Evolutionary conservation across 306 rosid species (phyloP), one percentile per base, ranked within the genome.

Genomic region (Vicia villosa): DNA sequence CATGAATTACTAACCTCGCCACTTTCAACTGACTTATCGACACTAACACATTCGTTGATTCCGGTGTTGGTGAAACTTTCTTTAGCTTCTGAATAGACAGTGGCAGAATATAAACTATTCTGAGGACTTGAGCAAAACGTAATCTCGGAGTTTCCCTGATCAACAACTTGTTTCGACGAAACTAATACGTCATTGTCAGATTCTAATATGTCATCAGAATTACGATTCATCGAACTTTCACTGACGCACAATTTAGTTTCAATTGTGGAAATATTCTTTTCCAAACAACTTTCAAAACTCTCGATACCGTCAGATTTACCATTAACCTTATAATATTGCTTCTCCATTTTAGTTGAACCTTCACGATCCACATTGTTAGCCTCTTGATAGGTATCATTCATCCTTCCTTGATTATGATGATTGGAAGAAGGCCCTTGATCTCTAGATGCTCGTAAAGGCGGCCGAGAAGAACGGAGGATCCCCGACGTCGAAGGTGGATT

Each of bases 21-120:
- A 24, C 87, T 85, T 78, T 88, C 91, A 38, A 82, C 67, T 47
- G 88, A 85, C 86, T 88, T 89, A 72, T 89, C 88, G 52, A 82
- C 76, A 74, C 96, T 92, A 74, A 80, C 74, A 70, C 85, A 82
- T 82, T 88, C 98, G 69, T 90, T 87, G 66, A 74, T 79, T 79
- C 86, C 98, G 10, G 91, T 85, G 59, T 86, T 86, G 59, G 93
- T 73, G 67, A 85, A 93, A 72, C 98, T 93, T 70, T 88, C 88
- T 74, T 85, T 88, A 66, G 98, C 93, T 81, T 89, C 96, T 46
- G 95, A 79, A 82, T 84, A 87, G 19, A 77, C 51, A 46, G 94
- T 79, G 50, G 84, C 76, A 73, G 62, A 56, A 26, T 56, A 56
- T 26, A 24, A 56, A 56, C 62, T 56, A 28, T 14, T 56, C 62